Base-by-base conservation (phyloP, 768 basidiomycete species). In the Suillus spraguei region DNA sequence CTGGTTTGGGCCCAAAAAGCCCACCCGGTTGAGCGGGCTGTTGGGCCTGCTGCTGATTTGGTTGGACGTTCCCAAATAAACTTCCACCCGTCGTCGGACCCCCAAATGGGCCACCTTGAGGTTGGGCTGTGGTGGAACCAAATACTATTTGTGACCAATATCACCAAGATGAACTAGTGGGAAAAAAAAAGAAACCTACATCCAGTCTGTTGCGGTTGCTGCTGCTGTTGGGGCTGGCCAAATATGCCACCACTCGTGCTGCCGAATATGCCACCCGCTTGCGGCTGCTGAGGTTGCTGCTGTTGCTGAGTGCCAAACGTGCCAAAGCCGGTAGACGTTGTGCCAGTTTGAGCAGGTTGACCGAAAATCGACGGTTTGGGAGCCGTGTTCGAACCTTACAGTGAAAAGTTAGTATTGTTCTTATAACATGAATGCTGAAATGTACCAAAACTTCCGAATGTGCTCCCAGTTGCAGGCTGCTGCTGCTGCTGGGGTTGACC, bases 311-410 rank as follows among this genome's bases (percentile, higher is more conserved):
- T 69, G 59, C 68, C 68, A 58, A 66, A 75, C 44, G 75, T 17
- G n/a, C 80, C 79, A 61, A 81, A 82, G 28, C 74, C 74, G 22
- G 76, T 73, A 36, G 76, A 66, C 32, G 79, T 63, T 36, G 66
- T 64, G 11, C 68, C 68, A 4, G 74, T 64, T 39, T 86, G 82
- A 50, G 71, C 67, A 13, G 82, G 67, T 52, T 79, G 81, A 59
- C 85, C 84, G 61, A 87, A 87, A 32, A 85, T 70, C 17, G 77
- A 76, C 6, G 85, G 78, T 63, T 86, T 85, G 22, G 76, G 64
- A 24, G 78, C 69, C 62, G 73, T 72, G 46, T 71, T 69, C 9
- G 65, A 63, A 63, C 78, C 80, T 79, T 42, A 28, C 36, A 39
- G 28, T 17, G 13, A 36, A n/a, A 24, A 58, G 28, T 44, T 20